Percentiles rank a stretch among this genome's conserved stretches.
phyloP scores from a whole-genome alignment of 495 filamentous ascomycete species.

The Cairneyella variabilis region DNA sequence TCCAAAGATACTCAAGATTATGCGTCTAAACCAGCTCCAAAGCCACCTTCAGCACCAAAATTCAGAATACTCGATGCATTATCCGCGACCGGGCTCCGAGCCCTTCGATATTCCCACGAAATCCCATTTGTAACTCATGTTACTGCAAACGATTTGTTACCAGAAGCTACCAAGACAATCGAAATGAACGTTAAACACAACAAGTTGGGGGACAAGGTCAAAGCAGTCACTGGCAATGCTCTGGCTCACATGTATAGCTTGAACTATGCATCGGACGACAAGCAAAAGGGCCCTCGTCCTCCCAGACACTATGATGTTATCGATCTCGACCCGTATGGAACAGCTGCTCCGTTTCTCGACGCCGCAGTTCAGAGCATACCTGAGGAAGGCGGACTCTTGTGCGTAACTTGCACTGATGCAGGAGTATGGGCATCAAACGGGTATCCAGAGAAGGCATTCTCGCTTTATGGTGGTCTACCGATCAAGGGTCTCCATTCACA shows the following conservation, averaged over 20 bases:
- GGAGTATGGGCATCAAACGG: conserved; percentile 89
- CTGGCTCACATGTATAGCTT: conserved; percentile 82
- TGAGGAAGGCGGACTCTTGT: conserved; percentile 82
- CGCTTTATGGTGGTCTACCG: conserved; percentile 85
- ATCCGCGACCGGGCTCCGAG: conserved; percentile 89
- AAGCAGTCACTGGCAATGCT: conserved; percentile 72
- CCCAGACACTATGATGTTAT: conserved; percentile 78
- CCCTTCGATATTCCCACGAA: conserved; percentile 87
- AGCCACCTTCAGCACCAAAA: conserved; percentile 20
- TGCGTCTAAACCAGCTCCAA: background rate
- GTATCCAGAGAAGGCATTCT: conserved; percentile 88
- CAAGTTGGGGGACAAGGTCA: conserved; percentile 62
- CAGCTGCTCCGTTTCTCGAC: conserved; percentile 86
- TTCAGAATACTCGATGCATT: conserved; percentile 92
- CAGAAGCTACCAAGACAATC: conserved; percentile 74
- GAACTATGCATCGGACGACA: conserved; percentile 38
- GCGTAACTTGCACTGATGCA: conserved; percentile 94
- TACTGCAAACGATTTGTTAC: conserved; percentile 85
- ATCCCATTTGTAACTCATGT: conserved; percentile 76
- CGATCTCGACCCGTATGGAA: conserved; percentile 94
- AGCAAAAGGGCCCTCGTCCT: conserved; percentile 25
- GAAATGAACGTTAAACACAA: conserved; percentile 82
- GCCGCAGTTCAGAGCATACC: conserved; percentile 78
- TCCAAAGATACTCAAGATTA: background rate
- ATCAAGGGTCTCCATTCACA: conserved; percentile 80